Conservation (phyloP, 495 filamentous ascomycete genomes). For the Talaromyces wortmannii region DNA sequence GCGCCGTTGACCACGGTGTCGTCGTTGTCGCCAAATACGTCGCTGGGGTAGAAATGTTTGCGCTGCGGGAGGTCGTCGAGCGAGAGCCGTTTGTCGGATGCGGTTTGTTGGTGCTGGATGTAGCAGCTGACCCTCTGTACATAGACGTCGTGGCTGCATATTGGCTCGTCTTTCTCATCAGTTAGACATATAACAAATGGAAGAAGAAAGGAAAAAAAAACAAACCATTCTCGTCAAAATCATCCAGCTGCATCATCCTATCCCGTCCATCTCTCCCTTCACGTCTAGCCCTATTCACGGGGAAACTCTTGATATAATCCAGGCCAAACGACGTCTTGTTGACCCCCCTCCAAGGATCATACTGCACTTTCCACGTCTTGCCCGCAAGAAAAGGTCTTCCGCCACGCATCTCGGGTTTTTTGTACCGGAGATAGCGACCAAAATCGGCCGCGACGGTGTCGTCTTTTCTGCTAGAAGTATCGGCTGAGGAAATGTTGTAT, state of each 20-base stretch:
- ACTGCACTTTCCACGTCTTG: constrained; percentile 39
- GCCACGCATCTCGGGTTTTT: constrained; percentile 34
- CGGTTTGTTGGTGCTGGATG: constrained; percentile 26
- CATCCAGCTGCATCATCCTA: constrained; percentile 43
- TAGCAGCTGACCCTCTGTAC: constrained; percentile 35
- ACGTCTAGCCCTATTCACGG: constrained; percentile 4
- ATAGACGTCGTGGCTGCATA: constrained; percentile 34
- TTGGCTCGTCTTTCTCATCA: constrained; percentile 13
- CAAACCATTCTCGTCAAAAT: constrained; percentile 36
- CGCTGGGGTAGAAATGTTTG: constrained; percentile 1
- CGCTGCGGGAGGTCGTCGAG: neutral
- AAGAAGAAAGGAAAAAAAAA: neutral
- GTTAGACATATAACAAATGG: neutral
- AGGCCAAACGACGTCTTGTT: constrained; percentile 41
- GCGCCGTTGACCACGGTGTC: neutral
- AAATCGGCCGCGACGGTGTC: constrained; percentile 37
- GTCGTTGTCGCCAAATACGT: constrained; percentile 7
- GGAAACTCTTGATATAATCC: constrained; percentile 44
- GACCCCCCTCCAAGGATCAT: constrained; percentile 48
- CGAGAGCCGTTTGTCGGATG: constrained; percentile 8
- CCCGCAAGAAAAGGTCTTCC: constrained; percentile 43
- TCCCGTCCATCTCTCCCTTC: constrained; percentile 7
- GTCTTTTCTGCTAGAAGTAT: neutral
- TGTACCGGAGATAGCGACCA: constrained; percentile 39
- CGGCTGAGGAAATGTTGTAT: constrained; percentile 39